Percentiles rank a stretch among this genome's conserved stretches.
Evolutionary conservation across 2,329 filamentous ascomycete species (phyloP).

Genomic region (Epichloe sp.): DNA sequence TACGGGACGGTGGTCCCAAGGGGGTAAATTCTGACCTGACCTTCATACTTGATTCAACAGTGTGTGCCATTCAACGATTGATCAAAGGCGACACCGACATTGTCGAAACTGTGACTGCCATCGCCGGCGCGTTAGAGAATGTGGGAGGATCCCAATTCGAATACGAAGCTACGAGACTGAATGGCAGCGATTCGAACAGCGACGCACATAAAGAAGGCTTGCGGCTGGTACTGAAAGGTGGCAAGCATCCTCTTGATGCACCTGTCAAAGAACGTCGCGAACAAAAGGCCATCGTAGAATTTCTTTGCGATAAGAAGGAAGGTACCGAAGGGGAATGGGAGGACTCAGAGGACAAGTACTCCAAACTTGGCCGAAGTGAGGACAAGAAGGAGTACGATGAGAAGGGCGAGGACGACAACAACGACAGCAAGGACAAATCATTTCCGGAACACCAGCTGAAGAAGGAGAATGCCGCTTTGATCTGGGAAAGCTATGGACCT

Average conservation of each 20-base stretch:
- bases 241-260: slow-evolving; percentile 40
- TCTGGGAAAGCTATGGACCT: slow-evolving; percentile 60
- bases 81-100: slow-evolving; percentile 35
- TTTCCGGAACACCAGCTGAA: slow-evolving; percentile 38
- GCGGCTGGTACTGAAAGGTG: slow-evolving; percentile 52
- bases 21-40: neutral
- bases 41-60: slow-evolving; percentile 25
- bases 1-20: neutral
- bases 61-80: slow-evolving; percentile 60
- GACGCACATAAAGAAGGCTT: slow-evolving; percentile 62
- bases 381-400: slow-evolving; percentile 17
- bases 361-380: slow-evolving; percentile 1
- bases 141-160: slow-evolving; percentile 48
- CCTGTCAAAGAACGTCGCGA: slow-evolving; percentile 32
- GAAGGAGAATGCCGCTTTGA: slow-evolving; percentile 49
- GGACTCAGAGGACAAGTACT: slow-evolving; percentile 28
- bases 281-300: slow-evolving; percentile 72
- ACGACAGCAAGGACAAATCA: slow-evolving; percentile 24
- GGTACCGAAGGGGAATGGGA: slow-evolving; percentile 61
- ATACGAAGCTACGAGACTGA: slow-evolving; percentile 52
- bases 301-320: slow-evolving; percentile 63
- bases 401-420: slow-evolving; percentile 17
- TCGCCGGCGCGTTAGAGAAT: slow-evolving; percentile 57
- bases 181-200: slow-evolving; percentile 46
- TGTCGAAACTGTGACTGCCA: slow-evolving; percentile 49